A percentile compares a stretch with the other conserved stretches of the same genome.
These are phyloP conservation scores for Omphalotus olearius DNA, from an alignment of 1,284 basidiomycete genomes.

Conservation along the genomic window DNA sequence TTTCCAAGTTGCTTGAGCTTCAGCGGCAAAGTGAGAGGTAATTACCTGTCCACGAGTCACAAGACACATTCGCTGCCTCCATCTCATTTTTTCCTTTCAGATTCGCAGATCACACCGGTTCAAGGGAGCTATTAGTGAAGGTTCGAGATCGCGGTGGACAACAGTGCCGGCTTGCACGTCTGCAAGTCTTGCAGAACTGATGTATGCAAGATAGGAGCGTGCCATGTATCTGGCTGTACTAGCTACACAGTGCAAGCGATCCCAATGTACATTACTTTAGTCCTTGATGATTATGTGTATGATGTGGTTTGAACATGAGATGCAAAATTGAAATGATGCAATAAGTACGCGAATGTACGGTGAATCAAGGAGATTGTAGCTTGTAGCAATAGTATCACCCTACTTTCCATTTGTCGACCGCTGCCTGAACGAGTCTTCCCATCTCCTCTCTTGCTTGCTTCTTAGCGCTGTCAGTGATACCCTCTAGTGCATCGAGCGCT, in stretches of 20 bases:
- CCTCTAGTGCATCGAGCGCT: slow-evolving; percentile 66
- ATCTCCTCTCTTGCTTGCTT: slow-evolving; percentile 75
- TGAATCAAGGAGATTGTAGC: neutral
- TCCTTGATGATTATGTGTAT: no score
- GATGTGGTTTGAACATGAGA: no score
- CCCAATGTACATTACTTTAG: neutral
- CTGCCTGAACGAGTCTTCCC: slow-evolving; percentile 60
- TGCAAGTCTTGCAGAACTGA: slow-evolving; percentile 28
- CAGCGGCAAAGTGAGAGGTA: slow-evolving; percentile 50
- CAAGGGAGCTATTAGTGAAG: slow-evolving; percentile 34
- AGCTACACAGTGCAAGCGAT: neutral
- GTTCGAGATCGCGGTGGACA: slow-evolving; percentile 43
- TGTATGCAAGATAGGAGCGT: neutral
- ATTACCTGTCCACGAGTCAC: slow-evolving; percentile 14
- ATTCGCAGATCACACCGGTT: neutral
- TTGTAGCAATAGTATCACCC: slow-evolving; percentile 24
- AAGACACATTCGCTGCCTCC: neutral
- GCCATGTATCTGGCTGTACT: neutral
- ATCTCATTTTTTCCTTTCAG: neutral
- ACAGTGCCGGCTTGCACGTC: slow-evolving; percentile 36
- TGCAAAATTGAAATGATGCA: neutral
- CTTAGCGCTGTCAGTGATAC: slow-evolving; percentile 75
- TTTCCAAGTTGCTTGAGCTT: slow-evolving; percentile 50
- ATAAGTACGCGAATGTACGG: neutral
- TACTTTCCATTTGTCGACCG: slow-evolving; percentile 72